These are phyloP conservation scores for Albifimbria verrucaria DNA, from an alignment of 2,329 filamentous ascomycete species.

Conservation along the genomic window DNA sequence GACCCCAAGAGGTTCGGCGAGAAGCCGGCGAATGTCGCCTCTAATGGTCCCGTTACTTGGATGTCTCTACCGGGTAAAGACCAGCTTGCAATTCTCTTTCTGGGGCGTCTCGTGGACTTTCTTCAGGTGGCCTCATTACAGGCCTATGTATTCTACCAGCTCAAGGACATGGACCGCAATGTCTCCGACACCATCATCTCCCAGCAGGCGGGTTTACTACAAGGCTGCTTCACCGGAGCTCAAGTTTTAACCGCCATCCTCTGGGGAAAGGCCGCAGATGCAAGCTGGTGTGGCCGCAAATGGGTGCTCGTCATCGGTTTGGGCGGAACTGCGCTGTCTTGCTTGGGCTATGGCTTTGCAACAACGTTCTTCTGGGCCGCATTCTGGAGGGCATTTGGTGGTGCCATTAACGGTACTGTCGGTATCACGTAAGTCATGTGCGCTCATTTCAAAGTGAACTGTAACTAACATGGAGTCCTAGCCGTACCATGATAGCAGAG, in stretches of 20 bases:
- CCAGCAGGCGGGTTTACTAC: conserved; percentile 65
- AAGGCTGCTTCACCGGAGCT: conserved; percentile 68
- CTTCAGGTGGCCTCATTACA: conserved; percentile 67
- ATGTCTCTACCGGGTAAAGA: conserved; percentile 65
- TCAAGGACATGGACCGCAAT: conserved; percentile 61
- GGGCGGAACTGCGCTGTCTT: conserved; percentile 63
- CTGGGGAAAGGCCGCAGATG: conserved; percentile 66
- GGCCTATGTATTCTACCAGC: conserved; percentile 73
- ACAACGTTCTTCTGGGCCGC: conserved; percentile 61
- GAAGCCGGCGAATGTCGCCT: neutral
- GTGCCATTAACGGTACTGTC: conserved; percentile 49
- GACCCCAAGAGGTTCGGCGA: neutral
- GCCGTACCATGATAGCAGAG: conserved; percentile 46
- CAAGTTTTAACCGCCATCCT: conserved; percentile 72
- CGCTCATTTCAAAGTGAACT: neutral
- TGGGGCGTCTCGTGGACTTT: conserved; percentile 70
- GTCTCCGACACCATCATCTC: conserved; percentile 55
- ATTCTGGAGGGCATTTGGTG: conserved; percentile 64
- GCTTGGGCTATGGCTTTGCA: conserved; percentile 70
- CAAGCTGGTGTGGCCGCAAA: conserved; percentile 61
- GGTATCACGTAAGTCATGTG: conserved; percentile 40
- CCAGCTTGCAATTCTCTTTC: conserved; percentile 66
- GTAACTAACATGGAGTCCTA: conserved; percentile 9
- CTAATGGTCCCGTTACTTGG: conserved; percentile 56
- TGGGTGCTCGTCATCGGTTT: conserved; percentile 67